Conservation (phyloP, 768 basidiomycete genomes). For the Lyophyllum semitale region DNA sequence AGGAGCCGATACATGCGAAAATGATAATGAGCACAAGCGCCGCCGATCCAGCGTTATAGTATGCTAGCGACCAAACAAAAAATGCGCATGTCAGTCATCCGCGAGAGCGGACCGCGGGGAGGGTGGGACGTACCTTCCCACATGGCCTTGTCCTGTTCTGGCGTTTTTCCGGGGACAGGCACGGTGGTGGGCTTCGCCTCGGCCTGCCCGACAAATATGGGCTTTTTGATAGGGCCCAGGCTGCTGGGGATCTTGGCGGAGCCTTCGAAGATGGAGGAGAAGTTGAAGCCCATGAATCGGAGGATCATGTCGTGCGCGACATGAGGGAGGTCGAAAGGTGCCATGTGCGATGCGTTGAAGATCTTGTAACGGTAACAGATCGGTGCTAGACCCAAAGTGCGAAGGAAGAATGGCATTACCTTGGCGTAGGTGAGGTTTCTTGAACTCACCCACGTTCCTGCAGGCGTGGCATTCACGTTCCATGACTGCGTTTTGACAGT, state of each 20-base stretch:
- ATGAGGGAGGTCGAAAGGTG: conserved; percentile 82
- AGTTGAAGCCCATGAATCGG: conserved; percentile 94
- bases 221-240: conserved; percentile 74
- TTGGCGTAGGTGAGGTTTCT: conserved; percentile 94
- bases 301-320: conserved; percentile 97
- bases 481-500: conserved; percentile 71
- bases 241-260: conserved; percentile 81
- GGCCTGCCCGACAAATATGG: conserved; percentile 53
- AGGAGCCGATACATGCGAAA: conserved; percentile 63
- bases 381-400: conserved; percentile 7
- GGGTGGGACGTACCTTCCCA: conserved; percentile 75
- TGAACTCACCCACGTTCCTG: conserved; percentile 89
- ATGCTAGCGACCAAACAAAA: conserved; percentile 54
- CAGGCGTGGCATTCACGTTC: conserved; percentile 72
- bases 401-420: conserved; percentile 38
- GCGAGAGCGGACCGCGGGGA: neutral
- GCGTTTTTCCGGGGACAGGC: conserved; percentile 54
- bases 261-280: conserved; percentile 76
- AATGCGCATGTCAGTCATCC: neutral
- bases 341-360: conserved; percentile 97
- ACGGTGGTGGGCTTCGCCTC: conserved; percentile 35
- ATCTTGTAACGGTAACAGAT: conserved; percentile 48
- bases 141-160: conserved; percentile 80
- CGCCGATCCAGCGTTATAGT: conserved; percentile 91
- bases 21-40: conserved; percentile 82